These are phyloP conservation scores for Candida dajiaensis DNA, from an alignment of 805 yeast species.

Conservation along the genomic window DNA sequence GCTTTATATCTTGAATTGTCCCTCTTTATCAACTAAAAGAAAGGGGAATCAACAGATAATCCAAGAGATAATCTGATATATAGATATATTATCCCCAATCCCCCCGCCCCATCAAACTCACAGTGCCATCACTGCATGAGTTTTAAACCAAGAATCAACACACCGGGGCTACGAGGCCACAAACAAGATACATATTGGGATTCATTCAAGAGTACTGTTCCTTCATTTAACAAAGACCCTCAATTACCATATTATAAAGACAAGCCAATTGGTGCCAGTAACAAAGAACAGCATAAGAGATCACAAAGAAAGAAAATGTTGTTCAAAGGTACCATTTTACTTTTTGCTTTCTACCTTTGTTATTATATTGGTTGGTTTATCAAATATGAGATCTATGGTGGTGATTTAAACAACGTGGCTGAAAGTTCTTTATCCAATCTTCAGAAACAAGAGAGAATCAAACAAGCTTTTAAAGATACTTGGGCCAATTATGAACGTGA, in stretches of 20 bases:
- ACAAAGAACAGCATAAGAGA: constrained; percentile 7
- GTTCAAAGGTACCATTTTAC: constrained; percentile 35
- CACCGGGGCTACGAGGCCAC: neutral
- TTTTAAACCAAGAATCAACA: neutral
- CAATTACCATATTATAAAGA: constrained; percentile 41
- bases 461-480: constrained; percentile 60
- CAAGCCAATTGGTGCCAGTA: constrained; percentile 33
- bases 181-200: neutral
- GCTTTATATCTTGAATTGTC: too few species aligned
- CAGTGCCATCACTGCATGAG: neutral
- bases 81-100: neutral
- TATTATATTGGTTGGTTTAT: constrained; percentile 27
- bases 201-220: neutral
- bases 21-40: too few species aligned
- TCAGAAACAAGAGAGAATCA: constrained; percentile 49
- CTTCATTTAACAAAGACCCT: neutral
- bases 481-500: constrained; percentile 71
- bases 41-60: too few species aligned
- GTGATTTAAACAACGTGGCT: constrained; percentile 33
- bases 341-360: constrained; percentile 35
- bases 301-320: constrained; percentile 30
- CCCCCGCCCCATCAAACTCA: neutral
- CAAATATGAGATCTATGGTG: constrained; percentile 9
- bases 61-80: too few species aligned
- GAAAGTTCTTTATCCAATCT: constrained; percentile 5